phyloP scores from a whole-genome alignment of 495 filamentous ascomycete species.

The Aeminium ludgeri region DNA sequence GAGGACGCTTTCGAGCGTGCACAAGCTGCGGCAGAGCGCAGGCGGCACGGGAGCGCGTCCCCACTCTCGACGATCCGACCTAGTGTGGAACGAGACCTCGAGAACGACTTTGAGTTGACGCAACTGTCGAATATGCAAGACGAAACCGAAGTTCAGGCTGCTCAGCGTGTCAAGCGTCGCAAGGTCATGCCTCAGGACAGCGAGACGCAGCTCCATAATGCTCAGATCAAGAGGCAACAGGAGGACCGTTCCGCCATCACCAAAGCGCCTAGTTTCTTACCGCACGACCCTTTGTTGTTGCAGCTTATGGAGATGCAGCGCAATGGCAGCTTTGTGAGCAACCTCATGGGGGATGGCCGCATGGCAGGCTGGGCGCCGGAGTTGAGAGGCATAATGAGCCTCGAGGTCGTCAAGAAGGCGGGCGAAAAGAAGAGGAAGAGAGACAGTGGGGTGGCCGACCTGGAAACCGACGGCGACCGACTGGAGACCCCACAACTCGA shows the following conservation, averaged over 20 bases:
- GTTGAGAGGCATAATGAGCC: slow-evolving; percentile 64
- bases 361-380: slow-evolving; percentile 78
- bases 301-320: slow-evolving; percentile 82
- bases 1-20: slow-evolving; percentile 19
- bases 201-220: slow-evolving; percentile 39
- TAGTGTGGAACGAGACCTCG: slow-evolving; percentile 39
- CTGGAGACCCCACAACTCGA: slow-evolving; percentile 23
- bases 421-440: slow-evolving; percentile 88
- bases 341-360: slow-evolving; percentile 58
- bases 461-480: slow-evolving; percentile 27
- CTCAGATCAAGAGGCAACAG: slow-evolving; percentile 61
- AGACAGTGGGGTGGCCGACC: slow-evolving; percentile 69
- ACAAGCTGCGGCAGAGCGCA: slow-evolving; percentile 27
- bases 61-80: slow-evolving; percentile 45
- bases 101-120: slow-evolving; percentile 10
- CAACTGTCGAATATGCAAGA: slow-evolving; percentile 34
- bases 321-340: slow-evolving; percentile 71
- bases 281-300: slow-evolving; percentile 68
- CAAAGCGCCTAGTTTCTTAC: slow-evolving; percentile 58
- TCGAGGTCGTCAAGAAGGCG: slow-evolving; percentile 58
- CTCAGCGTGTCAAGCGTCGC: slow-evolving; percentile 53
- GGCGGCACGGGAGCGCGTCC: slow-evolving; percentile 44
- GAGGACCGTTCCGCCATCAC: slow-evolving; percentile 64
- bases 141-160: slow-evolving; percentile 38
- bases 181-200: slow-evolving; percentile 55